These are phyloP conservation scores for Cerioporus squamosus DNA, from an alignment of 1,284 basidiomycete species.

Conservation along the genomic window DNA sequence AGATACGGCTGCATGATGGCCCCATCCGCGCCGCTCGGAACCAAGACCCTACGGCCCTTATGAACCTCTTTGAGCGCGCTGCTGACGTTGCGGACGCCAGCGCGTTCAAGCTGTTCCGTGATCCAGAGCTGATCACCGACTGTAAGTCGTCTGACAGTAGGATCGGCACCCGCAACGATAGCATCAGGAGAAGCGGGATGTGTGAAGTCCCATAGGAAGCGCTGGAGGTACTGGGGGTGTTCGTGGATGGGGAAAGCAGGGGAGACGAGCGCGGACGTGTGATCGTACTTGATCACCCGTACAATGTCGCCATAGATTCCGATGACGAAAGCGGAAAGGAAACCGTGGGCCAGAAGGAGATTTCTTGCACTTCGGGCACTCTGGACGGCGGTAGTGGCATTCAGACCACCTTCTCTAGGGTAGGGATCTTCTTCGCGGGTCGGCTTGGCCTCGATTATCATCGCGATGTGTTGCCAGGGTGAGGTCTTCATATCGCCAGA, in stretches of 20 bases:
- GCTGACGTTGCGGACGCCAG: not conserved
- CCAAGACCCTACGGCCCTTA: constrained; percentile 4
- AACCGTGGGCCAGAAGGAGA: constrained; percentile 9
- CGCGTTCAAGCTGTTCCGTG: not conserved
- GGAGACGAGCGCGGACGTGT: constrained; percentile 12
- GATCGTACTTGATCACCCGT: constrained; percentile 12
- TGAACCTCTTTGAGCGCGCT: not conserved
- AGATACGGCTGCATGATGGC: not conserved
- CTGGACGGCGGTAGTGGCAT: constrained; percentile 3
- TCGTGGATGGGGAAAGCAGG: not conserved
- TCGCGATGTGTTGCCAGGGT: constrained; percentile 2
- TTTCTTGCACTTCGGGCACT: constrained; percentile 12
- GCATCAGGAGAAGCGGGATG: constrained; percentile 11
- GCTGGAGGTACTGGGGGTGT: constrained; percentile 3
- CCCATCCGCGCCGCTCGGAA: not conserved
- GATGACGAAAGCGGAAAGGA: constrained; percentile 14
- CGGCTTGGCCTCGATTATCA: constrained; percentile 14
- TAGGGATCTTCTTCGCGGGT: constrained; percentile 5
- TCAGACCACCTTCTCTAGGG: not conserved
- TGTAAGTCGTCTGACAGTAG: constrained; percentile 4
- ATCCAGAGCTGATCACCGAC: not conserved
- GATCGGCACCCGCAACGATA: constrained; percentile 14
- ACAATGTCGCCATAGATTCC: constrained; percentile 14
- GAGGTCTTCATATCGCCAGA: not conserved
- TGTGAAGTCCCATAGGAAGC: constrained; percentile 21